Evolutionary conservation across 1,284 basidiomycete genomes (phyloP).

Genomic region (Cutaneotrichosporon cavernicola): DNA sequence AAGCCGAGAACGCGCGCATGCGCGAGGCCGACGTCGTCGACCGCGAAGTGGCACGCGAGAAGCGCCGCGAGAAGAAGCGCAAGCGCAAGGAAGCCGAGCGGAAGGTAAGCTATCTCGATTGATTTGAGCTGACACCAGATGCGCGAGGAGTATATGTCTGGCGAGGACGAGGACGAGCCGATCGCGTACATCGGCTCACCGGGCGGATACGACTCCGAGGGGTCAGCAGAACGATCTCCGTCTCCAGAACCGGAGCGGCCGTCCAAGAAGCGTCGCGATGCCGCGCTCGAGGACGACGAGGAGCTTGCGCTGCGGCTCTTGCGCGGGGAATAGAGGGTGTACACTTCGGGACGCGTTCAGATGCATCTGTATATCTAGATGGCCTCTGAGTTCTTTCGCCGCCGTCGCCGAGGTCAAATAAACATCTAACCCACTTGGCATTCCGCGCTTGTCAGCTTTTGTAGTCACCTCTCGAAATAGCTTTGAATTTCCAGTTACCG

Average conservation of each 20-base stretch:
- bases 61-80: conserved; percentile 77
- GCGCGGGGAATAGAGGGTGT: conserved; percentile 29
- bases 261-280: conserved; percentile 23
- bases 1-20: conserved; percentile 70
- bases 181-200: conserved; percentile 19
- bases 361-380: conserved; percentile 3
- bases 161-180: conserved; percentile 12
- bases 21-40: conserved; percentile 70
- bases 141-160: conserved; percentile 17
- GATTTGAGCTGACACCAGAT: conserved; percentile 11
- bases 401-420: too few species aligned
- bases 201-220: conserved; percentile 19
- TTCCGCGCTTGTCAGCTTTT: too few species aligned
- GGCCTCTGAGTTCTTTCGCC: too few species aligned
- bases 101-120: conserved; percentile 53
- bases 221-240: conserved; percentile 12
- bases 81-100: conserved; percentile 83
- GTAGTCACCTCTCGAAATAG: too few species aligned
- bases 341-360: not conserved
- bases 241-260: conserved; percentile 22
- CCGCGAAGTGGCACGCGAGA: conserved; percentile 78
- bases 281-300: conserved; percentile 43
- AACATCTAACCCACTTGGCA: too few species aligned
- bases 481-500: too few species aligned
- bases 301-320: conserved; percentile 48